phyloP scores from a whole-genome alignment of 495 filamentous ascomycete species.

The Aspergillus coremiiformis region DNA sequence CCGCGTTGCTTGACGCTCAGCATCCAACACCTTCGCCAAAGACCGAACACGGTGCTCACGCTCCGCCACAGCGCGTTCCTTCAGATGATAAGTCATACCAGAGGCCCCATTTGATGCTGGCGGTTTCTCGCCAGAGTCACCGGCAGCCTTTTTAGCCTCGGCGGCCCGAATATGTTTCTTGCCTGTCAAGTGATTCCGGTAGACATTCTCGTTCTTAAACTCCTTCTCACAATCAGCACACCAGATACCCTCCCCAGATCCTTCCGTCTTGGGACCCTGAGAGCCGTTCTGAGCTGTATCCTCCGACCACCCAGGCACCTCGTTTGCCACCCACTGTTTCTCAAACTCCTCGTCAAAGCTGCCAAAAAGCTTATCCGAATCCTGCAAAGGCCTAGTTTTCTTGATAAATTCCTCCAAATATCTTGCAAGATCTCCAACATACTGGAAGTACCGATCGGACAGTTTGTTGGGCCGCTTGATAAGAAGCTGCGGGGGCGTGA shows the following conservation, averaged over 20 bases:
- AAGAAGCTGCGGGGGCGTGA: slow-evolving; percentile 60
- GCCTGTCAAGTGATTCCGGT: slow-evolving; percentile 76
- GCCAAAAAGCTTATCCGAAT: slow-evolving; percentile 68
- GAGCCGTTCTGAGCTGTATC: slow-evolving; percentile 42
- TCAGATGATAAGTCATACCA: slow-evolving; percentile 51
- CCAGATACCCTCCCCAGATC: slow-evolving; percentile 68
- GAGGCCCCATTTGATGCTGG: slow-evolving; percentile 15
- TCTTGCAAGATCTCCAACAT: slow-evolving; percentile 66
- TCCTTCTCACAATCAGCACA: slow-evolving; percentile 87
- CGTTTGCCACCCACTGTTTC: slow-evolving; percentile 67
- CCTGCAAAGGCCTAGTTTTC: slow-evolving; percentile 71
- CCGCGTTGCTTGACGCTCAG: slow-evolving; percentile 73
- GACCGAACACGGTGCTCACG: slow-evolving; percentile 76
- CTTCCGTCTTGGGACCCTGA: slow-evolving; percentile 44
- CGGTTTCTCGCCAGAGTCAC: slow-evolving; percentile 20
- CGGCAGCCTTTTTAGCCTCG: slow-evolving; percentile 46
- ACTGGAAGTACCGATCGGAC: slow-evolving; percentile 85
- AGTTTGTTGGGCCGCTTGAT: slow-evolving; percentile 75
- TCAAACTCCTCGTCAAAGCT: slow-evolving; percentile 77
- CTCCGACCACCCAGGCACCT: slow-evolving; percentile 71
- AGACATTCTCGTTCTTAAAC: slow-evolving; percentile 93
- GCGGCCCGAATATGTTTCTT: slow-evolving; percentile 88
- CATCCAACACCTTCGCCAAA: slow-evolving; percentile 66
- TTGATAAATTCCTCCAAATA: slow-evolving; percentile 85
- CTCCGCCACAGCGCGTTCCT: slow-evolving; percentile 86